phyloP scores from a whole-genome alignment of 1,284 basidiomycete genomes.

The Omphalotus olearius region DNA sequence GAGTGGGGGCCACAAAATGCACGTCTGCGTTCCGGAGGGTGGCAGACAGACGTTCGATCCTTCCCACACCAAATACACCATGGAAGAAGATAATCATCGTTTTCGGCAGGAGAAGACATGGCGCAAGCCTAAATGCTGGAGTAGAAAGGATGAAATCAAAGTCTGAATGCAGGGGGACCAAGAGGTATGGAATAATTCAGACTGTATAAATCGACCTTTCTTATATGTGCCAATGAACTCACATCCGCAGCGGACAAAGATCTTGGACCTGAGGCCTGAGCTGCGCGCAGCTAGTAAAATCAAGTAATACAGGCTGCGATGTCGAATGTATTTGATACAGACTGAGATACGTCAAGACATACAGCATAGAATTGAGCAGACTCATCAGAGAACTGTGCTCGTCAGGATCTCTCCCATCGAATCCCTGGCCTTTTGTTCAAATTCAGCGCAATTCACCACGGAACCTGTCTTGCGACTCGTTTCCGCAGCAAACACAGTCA shows the following conservation, averaged over 20 bases:
- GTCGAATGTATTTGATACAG: too few species aligned
- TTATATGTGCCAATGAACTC: too few species aligned
- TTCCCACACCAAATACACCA: conserved; percentile 37
- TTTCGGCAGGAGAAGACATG: conserved; percentile 25
- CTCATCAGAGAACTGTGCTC: conserved; percentile 9
- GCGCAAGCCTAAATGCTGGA: neutral
- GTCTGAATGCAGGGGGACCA: neutral
- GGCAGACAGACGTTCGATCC: conserved; percentile 19
- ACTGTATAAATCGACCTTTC: too few species aligned
- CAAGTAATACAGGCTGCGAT: too few species aligned
- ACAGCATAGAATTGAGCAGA: neutral
- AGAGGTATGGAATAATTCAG: too few species aligned
- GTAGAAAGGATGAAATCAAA: too few species aligned
- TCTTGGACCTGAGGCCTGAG: too few species aligned
- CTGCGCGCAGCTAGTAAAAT: too few species aligned
- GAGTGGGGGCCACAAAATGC: conserved; percentile 31
- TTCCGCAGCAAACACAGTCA: conserved; percentile 85
- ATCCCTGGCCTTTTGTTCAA: conserved; percentile 48
- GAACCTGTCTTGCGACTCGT: conserved; percentile 61
- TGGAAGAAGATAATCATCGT: conserved; percentile 43
- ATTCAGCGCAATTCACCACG: conserved; percentile 62
- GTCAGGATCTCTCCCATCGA: conserved; percentile 14
- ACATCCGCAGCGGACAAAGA: neutral
- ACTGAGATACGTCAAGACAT: too few species aligned
- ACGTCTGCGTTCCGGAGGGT: conserved; percentile 25